phyloP scores from a whole-genome alignment of 2,329 filamentous ascomycete species.

The Colletotrichum musae region DNA sequence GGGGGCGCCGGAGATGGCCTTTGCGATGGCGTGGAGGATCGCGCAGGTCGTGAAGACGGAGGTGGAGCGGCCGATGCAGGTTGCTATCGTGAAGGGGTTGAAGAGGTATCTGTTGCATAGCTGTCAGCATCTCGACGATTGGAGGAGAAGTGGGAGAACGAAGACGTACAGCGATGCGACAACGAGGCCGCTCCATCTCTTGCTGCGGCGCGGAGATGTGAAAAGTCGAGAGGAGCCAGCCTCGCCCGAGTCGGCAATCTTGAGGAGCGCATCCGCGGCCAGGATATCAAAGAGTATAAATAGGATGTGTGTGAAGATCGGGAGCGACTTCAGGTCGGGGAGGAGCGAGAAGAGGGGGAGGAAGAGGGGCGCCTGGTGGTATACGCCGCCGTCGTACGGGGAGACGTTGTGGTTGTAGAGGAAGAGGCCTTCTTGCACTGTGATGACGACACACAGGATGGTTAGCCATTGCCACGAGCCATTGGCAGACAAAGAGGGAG shows the following conservation, averaged over 20 bases:
- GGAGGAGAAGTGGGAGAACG: no score
- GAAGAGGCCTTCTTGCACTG: slow-evolving; percentile 96
- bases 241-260: slow-evolving; percentile 86
- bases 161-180: slow-evolving; percentile 88
- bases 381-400: slow-evolving; percentile 94
- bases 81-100: slow-evolving; percentile 93
- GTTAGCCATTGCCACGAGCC: slow-evolving; percentile 24
- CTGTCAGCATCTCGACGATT: slow-evolving; percentile 84
- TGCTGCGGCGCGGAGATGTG: slow-evolving; percentile 81
- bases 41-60: slow-evolving; percentile 91
- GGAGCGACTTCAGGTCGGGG: slow-evolving; percentile 76
- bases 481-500: neutral
- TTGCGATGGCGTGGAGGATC: slow-evolving; percentile 86
- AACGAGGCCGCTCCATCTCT: slow-evolving; percentile 80
- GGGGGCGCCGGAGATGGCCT: slow-evolving; percentile 81
- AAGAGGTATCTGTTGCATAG: slow-evolving; percentile 81
- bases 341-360: slow-evolving; percentile 93
- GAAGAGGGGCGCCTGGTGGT: slow-evolving; percentile 86
- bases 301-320: slow-evolving; percentile 83
- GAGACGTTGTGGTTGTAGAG: slow-evolving; percentile 97
- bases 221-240: slow-evolving; percentile 82
- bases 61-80: slow-evolving; percentile 91
- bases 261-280: slow-evolving; percentile 83
- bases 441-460: neutral
- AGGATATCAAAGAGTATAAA: slow-evolving; percentile 87